Evolutionary conservation across 2,329 filamentous ascomycete genomes (phyloP), one percentile per base, ranked within the genome.

Genomic region (Tolypocladium sp.): DNA sequence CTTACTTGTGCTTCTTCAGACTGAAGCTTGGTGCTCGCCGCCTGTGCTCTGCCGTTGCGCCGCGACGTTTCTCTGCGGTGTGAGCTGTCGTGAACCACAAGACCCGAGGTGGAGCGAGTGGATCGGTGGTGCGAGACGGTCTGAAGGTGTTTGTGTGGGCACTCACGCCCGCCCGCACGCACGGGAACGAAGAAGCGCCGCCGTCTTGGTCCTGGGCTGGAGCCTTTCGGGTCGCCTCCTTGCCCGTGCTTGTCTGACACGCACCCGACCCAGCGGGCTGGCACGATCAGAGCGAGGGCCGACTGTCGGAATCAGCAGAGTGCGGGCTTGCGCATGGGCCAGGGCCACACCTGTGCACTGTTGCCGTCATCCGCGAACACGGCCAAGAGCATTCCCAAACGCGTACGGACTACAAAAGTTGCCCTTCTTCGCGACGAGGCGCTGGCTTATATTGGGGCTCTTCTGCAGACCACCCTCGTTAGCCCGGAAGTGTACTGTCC

Each of bases 201-300:
- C 53, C 55, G 42, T 41, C 22, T 38, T 38, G 38, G 58, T 27
- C 46, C 44, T 57, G 44, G 53, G 27, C 40, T 35, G 42, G 42
- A 35, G 44, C 42, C 46, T 5, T 25, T 35, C 35, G 51, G 51
- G 6, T 44, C 27, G 27, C 20, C 37, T 35, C 30, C 20, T 22
- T 53, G 20, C 20, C 49, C 49, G n/a, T 53, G 30, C 20, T 20
- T 2, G 30, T 53, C 51, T 42, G 40, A 22, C 49, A 25, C 53
- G 41, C 33, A 56, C 46, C 55, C 58, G 55, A 33, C 46, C 58
- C 58, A 40, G 55, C 51, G 46, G 58, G 54, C 54, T 51, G 53
- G 57, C 57, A 40, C 52, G 41, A 51, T 13, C 46, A 25, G 40
- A 41, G 40, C 33, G 30, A 40, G n/a, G 57, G 38, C 33, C 33